Percentiles rank a stretch among this genome's conserved stretches.
phyloP scores from a whole-genome alignment of 192 early-diverging fungal species.

The Dissophora globulifera region DNA sequence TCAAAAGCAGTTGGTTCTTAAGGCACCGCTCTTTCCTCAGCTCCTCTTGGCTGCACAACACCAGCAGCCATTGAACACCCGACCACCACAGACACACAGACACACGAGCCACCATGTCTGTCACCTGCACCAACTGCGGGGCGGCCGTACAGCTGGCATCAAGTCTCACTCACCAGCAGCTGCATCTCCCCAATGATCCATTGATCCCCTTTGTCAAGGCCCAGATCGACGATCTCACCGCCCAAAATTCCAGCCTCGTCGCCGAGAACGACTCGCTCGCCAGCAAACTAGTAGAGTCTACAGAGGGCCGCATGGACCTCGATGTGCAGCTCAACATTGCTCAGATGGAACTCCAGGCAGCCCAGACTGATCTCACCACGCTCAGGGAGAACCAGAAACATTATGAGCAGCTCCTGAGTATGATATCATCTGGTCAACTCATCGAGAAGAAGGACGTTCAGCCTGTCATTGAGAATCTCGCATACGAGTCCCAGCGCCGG shows the following conservation, averaged over 20 bases:
- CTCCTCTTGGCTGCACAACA: background rate
- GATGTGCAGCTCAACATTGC: conserved; percentile 46
- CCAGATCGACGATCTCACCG: conserved; percentile 45
- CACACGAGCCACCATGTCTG: conserved; percentile 23
- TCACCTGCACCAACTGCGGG: conserved; percentile 49
- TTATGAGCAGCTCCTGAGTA: conserved; percentile 37
- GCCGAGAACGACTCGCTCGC: conserved; percentile 52
- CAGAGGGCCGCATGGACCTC: conserved; percentile 47
- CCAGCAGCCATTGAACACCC: no score
- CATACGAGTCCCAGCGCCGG: conserved; percentile 41
- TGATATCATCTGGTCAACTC: conserved; percentile 49
- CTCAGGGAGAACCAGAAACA: conserved; percentile 34
- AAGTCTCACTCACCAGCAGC: conserved; percentile 20
- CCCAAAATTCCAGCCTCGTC: conserved; percentile 42
- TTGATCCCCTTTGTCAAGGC: conserved; percentile 49
- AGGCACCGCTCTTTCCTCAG: no score
- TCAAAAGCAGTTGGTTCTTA: no score
- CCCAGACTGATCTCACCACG: conserved; percentile 35
- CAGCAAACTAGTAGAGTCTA: conserved; percentile 50
- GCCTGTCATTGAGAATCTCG: conserved; percentile 51
- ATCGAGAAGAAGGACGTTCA: conserved; percentile 55
- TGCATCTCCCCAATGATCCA: conserved; percentile 24
- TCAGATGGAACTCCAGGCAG: conserved; percentile 49
- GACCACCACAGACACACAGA: background rate
- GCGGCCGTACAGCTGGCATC: conserved; percentile 31